Evolutionary conservation across 148 eudicot species (phyloP).

Genomic region (Vaccinium vitisidaea): DNA sequence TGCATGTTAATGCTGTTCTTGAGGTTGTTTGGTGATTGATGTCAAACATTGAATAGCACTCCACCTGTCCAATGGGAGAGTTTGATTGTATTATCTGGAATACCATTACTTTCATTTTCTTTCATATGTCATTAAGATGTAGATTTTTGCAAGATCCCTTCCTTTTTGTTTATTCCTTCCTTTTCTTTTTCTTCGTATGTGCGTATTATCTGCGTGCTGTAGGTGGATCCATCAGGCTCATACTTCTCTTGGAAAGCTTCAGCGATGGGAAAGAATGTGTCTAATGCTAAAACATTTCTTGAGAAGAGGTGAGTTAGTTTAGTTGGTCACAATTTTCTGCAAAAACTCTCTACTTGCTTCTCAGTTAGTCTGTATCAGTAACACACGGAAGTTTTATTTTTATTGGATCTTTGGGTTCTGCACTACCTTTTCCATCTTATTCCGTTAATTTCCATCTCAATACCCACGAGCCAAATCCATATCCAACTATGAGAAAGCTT

Average conservation of each 20-base stretch:
- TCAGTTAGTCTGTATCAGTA: not conserved
- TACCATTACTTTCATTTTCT: not conserved
- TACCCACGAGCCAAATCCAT: not conserved
- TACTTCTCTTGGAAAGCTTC: conserved; percentile 99
- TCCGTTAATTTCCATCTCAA: not conserved
- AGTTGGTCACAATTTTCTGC: not conserved
- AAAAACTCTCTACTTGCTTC: not conserved
- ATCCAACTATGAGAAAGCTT: not conserved
- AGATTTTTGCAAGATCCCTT: not conserved
- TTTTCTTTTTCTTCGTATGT: conserved; percentile 1
- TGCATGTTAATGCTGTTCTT: not conserved
- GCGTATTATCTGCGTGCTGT: conserved; percentile 7
- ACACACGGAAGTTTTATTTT: not conserved
- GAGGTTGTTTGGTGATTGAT: not conserved
- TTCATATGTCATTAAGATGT: no score
- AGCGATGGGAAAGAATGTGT: conserved; percentile 98
- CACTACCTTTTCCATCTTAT: not conserved
- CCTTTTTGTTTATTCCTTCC: not conserved
- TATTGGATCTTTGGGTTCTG: not conserved
- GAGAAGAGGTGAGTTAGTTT: conserved; percentile 74
- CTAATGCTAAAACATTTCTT: conserved; percentile 97
- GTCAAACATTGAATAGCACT: not conserved
- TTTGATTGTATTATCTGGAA: no score
- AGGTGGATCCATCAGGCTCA: conserved; percentile 99
- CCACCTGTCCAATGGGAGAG: not conserved